Conservation (phyloP, 495 filamentous ascomycete species). For the Glarea lozoyensis region DNA sequence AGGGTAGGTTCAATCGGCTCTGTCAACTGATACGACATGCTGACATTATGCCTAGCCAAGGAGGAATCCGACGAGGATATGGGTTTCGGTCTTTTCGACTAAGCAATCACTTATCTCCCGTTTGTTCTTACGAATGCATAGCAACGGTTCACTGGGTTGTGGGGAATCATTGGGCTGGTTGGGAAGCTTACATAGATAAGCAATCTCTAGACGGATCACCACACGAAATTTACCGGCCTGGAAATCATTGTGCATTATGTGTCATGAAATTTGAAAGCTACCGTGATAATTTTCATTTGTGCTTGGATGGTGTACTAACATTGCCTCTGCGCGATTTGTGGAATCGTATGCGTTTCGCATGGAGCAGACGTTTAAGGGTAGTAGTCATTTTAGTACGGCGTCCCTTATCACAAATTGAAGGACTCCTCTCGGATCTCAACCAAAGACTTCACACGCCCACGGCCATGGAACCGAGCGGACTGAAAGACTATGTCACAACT, state of each 20-base stretch:
- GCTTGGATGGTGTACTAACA: too few relatives aligned
- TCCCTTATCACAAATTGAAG: too few relatives aligned
- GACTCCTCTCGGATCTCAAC: too few relatives aligned
- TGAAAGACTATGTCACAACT: too few relatives aligned
- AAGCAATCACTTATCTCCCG: slow-evolving; percentile 38
- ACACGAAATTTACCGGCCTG: not conserved
- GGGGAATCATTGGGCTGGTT: slow-evolving; percentile 20
- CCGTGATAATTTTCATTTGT: too few relatives aligned
- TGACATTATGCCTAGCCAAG: slow-evolving; percentile 38
- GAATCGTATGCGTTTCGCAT: too few relatives aligned
- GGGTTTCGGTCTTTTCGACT: slow-evolving; percentile 99
- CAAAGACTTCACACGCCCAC: too few relatives aligned
- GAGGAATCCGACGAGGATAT: slow-evolving; percentile 99
- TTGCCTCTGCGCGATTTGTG: too few relatives aligned
- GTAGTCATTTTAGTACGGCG: too few relatives aligned
- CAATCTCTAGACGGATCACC: slow-evolving; percentile 9
- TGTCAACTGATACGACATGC: slow-evolving; percentile 21
- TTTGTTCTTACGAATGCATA: slow-evolving; percentile 46
- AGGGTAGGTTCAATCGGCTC: slow-evolving; percentile 23
- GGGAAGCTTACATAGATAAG: slow-evolving; percentile 21
- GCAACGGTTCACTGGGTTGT: slow-evolving; percentile 19
- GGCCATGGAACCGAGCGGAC: too few relatives aligned
- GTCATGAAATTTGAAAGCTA: too few relatives aligned
- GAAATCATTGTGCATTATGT: not conserved
- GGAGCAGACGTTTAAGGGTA: too few relatives aligned